A percentile compares a stretch with the other conserved stretches of the same genome.
Conservation (phyloP, 768 basidiomycete genomes). For the Tricholoma saponaceum region DNA sequence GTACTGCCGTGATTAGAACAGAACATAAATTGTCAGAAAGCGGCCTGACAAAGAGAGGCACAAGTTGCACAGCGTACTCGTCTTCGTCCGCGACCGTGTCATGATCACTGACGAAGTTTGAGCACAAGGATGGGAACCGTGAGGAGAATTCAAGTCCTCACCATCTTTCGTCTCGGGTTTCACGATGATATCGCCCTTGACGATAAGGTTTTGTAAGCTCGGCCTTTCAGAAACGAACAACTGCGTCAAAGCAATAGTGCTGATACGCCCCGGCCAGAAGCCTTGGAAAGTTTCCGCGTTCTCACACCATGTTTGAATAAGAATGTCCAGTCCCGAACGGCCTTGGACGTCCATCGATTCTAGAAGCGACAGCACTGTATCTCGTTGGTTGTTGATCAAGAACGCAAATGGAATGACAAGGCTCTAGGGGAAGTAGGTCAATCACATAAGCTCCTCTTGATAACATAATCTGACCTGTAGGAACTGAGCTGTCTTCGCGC, state of each 20-base stretch:
- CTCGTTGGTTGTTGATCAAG: slow-evolving; percentile 82
- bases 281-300: slow-evolving; percentile 94
- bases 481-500: slow-evolving; percentile 88
- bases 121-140: slow-evolving; percentile 11
- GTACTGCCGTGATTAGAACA: slow-evolving; percentile 44
- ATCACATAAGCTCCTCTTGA: neutral
- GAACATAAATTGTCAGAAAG: slow-evolving; percentile 27
- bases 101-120: slow-evolving; percentile 72
- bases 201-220: slow-evolving; percentile 60
- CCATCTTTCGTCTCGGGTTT: slow-evolving; percentile 77
- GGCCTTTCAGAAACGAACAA: slow-evolving; percentile 67
- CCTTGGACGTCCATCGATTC: slow-evolving; percentile 61
- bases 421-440: slow-evolving; percentile 44
- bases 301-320: slow-evolving; percentile 94
- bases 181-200: slow-evolving; percentile 92
- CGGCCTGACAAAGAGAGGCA: slow-evolving; percentile 5
- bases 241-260: slow-evolving; percentile 75
- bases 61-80: slow-evolving; percentile 49
- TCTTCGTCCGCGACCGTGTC: slow-evolving; percentile 89
- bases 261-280: slow-evolving; percentile 87
- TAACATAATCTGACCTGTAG: slow-evolving; percentile 50
- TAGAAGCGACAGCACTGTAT: slow-evolving; percentile 73
- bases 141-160: slow-evolving; percentile 34
- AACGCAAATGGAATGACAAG: slow-evolving; percentile 93
- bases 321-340: slow-evolving; percentile 71